phyloP scores from a whole-genome alignment of 2,329 filamentous ascomycete genomes.

The Neocatenulostroma microsporum region DNA sequence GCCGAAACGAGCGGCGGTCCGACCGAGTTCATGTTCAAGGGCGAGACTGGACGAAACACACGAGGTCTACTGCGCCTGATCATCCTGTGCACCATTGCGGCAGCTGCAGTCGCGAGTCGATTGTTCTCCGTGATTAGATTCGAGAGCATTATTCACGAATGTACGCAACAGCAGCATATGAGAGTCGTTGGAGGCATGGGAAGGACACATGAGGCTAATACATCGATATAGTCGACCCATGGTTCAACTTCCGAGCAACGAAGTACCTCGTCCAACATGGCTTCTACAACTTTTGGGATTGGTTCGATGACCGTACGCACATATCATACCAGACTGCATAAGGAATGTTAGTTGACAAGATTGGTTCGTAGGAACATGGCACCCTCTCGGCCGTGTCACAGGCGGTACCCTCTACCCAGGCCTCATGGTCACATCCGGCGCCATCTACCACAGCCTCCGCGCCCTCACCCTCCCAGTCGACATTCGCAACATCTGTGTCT shows the following conservation, averaged over 20 bases:
- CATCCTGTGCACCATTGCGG: conserved; percentile 86
- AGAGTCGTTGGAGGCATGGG: conserved; percentile 12
- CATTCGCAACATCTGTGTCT: conserved; percentile 96
- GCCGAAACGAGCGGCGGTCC: conserved; percentile 9
- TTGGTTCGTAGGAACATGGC: conserved; percentile 68
- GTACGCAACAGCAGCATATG: conserved; percentile 49
- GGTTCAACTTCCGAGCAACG: conserved; percentile 99
- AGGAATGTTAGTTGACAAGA: conserved; percentile 3
- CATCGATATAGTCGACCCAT: conserved; percentile 74
- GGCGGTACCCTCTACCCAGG: conserved; percentile 98
- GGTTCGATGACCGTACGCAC: conserved; percentile 87
- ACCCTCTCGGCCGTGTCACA: conserved; percentile 94
- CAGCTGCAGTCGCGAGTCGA: conserved; percentile 82
- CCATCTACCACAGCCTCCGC: conserved; percentile 89
- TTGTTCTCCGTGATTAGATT: conserved; percentile 98
- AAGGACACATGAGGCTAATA: conserved; percentile 9
- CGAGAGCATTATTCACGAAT: conserved; percentile 99
- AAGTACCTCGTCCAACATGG: conserved; percentile 96
- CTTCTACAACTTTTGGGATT: conserved; percentile 99
- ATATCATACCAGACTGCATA: not conserved
- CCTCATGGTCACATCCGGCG: conserved; percentile 97
- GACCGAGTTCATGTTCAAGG: conserved; percentile 55
- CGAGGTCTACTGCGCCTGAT: conserved; percentile 78
- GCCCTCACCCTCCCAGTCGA: conserved; percentile 87
- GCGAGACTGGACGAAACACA: conserved; percentile 70